phyloP scores from a whole-genome alignment of 139 green algal species.

The Pseudopediastrum boryanum region DNA sequence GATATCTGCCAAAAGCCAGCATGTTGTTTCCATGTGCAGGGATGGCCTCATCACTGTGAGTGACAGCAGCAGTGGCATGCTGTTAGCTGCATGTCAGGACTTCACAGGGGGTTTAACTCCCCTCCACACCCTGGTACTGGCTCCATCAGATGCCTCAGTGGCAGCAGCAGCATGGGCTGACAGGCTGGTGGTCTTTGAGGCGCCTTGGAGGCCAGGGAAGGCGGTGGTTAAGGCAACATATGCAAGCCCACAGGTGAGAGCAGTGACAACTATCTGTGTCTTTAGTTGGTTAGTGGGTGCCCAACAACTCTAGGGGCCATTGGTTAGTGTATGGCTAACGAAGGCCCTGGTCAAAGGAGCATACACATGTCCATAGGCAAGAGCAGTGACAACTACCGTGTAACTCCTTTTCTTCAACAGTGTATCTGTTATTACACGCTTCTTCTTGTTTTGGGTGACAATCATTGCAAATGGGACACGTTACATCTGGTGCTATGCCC shows the following conservation, averaged over 20 bases:
- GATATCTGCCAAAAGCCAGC: too few relatives aligned
- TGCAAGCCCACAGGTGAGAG: conserved; percentile 21
- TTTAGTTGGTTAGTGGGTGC: not conserved
- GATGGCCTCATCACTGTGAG: conserved; percentile 38
- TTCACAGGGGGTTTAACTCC: not conserved
- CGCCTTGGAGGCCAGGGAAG: conserved; percentile 1
- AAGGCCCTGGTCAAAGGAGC: not conserved
- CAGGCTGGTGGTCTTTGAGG: conserved; percentile 20
- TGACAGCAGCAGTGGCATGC: not conserved
- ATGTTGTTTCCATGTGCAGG: conserved; percentile 16
- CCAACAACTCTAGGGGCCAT: not conserved
- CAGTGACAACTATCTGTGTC: not conserved
- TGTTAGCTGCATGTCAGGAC: conserved; percentile 28
- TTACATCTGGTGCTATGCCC: too few relatives aligned
- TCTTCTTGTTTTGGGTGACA: too few relatives aligned
- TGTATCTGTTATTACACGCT: too few relatives aligned
- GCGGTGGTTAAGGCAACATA: conserved; percentile 12
- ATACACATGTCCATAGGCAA: not conserved
- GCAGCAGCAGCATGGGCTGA: conserved; percentile 34
- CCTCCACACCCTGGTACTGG: conserved; percentile 15
- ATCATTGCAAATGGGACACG: too few relatives aligned
- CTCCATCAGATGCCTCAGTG: not conserved
- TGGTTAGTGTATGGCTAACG: not conserved
- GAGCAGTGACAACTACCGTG: not conserved
- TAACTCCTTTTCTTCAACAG: too few relatives aligned